Percentiles rank a stretch among this genome's conserved stretches.
Evolutionary conservation across 1,284 basidiomycete species (phyloP).

Genomic region (Rhodotorula sp.): DNA sequence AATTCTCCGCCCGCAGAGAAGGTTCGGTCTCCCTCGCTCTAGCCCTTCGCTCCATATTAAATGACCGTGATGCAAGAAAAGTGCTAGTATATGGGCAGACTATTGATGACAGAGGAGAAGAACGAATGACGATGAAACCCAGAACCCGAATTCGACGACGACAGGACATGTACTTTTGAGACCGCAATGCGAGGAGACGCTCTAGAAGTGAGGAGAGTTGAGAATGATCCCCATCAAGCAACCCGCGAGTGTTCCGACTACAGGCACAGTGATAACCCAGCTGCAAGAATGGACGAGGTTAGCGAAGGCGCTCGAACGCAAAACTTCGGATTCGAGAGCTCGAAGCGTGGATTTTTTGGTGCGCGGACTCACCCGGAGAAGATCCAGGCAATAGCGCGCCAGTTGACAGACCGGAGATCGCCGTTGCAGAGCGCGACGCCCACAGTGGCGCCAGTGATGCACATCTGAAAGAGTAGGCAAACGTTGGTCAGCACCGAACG

Average conservation of each 20-base stretch:
- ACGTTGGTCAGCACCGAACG: too few species aligned
- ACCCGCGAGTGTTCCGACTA: constrained; percentile 50
- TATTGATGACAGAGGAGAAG: too few species aligned
- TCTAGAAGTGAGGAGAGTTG: constrained; percentile 10
- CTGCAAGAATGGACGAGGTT: not conserved
- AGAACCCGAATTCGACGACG: too few species aligned
- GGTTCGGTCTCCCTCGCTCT: too few species aligned
- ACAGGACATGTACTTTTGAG: too few species aligned
- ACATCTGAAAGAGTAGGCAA: constrained; percentile 49
- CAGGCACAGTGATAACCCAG: constrained; percentile 52
- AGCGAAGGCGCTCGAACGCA: not conserved
- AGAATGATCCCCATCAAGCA: constrained; percentile 44
- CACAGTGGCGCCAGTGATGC: constrained; percentile 54
- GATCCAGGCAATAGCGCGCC: constrained; percentile 26
- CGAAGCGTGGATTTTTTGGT: too few species aligned
- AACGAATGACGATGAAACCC: too few species aligned
- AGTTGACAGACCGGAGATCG: constrained; percentile 19
- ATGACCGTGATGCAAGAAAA: too few species aligned
- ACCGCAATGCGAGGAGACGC: not conserved
- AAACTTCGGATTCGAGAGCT: too few species aligned
- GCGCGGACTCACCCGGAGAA: not conserved
- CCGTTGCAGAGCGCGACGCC: constrained; percentile 49
- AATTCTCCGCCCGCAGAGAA: too few species aligned
- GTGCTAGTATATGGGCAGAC: too few species aligned
- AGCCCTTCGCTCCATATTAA: too few species aligned